Percentiles rank a stretch among this genome's conserved stretches.
Conservation (phyloP, 2,329 filamentous ascomycete species). For the Colletotrichum sojae region DNA sequence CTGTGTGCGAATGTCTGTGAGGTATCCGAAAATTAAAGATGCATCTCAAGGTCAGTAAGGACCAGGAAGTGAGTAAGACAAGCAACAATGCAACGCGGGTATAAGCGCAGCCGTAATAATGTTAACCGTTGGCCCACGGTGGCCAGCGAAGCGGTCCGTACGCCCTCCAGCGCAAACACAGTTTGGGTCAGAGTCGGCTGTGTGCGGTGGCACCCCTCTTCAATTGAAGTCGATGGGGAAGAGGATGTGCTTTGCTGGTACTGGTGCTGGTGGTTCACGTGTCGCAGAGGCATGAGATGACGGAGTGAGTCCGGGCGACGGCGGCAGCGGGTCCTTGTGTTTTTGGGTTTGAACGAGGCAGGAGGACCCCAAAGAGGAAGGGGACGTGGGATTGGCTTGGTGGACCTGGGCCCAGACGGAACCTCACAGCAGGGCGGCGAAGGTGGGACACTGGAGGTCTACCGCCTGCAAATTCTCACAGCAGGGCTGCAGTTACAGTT, state of each 20-base stretch:
- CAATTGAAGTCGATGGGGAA: conserved; percentile 1
- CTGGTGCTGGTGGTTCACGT: conserved; percentile 36
- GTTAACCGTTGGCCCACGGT: conserved; percentile 6
- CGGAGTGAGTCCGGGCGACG: conserved; percentile 31
- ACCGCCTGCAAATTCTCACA: conserved; percentile 11
- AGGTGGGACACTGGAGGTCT: neutral
- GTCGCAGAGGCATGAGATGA: conserved; percentile 35
- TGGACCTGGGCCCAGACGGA: neutral
- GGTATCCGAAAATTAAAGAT: conserved; percentile 29
- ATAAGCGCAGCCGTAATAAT: conserved; percentile 17
- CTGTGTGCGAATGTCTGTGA: conserved; percentile 40
- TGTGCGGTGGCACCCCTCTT: conserved; percentile 23
- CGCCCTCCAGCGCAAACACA: conserved; percentile 8
- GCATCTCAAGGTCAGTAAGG: conserved; percentile 33
- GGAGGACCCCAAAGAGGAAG: conserved; percentile 18
- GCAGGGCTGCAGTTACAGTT: conserved; percentile 26
- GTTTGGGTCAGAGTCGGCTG: conserved; percentile 10
- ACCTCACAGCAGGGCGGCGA: neutral
- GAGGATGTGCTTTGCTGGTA: conserved; percentile 4
- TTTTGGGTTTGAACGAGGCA: conserved; percentile 16
- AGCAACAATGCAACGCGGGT: conserved; percentile 7
- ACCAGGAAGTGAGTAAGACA: conserved; percentile 2
- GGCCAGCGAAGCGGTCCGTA: conserved; percentile 21
- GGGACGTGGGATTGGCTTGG: too few relatives aligned
- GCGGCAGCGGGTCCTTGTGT: conserved; percentile 23